Base-by-base conservation (phyloP, 176 grass and related monocot species). In the Typha latifolia region DNA sequence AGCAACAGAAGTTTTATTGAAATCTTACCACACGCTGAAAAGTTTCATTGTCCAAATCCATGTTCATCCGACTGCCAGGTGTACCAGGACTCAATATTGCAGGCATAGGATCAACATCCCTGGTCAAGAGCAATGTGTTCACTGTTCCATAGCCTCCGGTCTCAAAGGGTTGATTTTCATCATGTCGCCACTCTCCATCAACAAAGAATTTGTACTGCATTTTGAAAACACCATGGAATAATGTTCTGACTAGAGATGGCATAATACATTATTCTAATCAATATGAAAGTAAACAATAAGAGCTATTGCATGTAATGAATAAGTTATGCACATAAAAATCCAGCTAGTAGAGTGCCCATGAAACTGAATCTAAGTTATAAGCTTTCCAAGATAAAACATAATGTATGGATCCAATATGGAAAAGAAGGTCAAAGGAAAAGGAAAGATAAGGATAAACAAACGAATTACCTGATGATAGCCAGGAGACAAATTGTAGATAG, bases 131-230 rank as follows among this genome's bases (percentile, higher is more conserved):
- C 24, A 99, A 11, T 65, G 86, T 99, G 66, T 99, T 99, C 66
- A 99, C 94, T 64, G 90, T 52, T n/a, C 89, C 94, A 66, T 81
- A 90, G 5, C 79, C 70, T 67, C 86, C 86, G 7, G 78, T 74
- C 63, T 69, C 66, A 51, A 78, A 90, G 47, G 94, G 86, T 62
- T 85, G 89, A 7, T 34, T 74, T 20, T 99, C 94, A 72, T 99
- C 94, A 48, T 99, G 84, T 68, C 73, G 75, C 95, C 95, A 99
- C 29, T 99, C 81, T 10, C 95, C 95, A 34, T 94, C 95, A 72
- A 99, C 95, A 81, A 32, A 90, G 61, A 99, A 99, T 67, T 99
- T 99, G 77, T 85, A 99, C 95, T 99, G 94, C 47, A 67, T 12
- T 65, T 69, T 24, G 75, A 79, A 50, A 76, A 76, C 4, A 21